Evolutionary conservation across 2,329 filamentous ascomycete genomes (phyloP), one percentile per base, ranked within the genome.

Genomic region (Exophiala lecanii-corni): DNA sequence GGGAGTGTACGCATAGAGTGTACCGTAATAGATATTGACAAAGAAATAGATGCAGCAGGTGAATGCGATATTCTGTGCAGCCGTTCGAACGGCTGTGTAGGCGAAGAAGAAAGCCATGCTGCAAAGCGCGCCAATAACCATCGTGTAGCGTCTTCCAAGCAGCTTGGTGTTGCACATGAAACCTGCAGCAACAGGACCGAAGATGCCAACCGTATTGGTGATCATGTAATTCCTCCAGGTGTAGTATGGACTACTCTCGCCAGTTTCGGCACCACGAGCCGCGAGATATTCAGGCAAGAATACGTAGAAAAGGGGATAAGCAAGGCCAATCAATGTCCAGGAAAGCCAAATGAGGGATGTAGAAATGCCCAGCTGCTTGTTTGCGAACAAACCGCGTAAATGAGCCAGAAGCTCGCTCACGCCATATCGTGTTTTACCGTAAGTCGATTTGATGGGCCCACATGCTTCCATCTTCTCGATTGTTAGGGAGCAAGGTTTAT

Each of bases 141-240:
- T 69, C 0, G 86, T 82, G 10, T 86, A 85, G 59, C 84, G 87
- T 17, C 86, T 75, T 2, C 86, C 86, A 10, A 91, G 62, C 0
- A 65, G 62, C 0, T 79, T 84, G 13, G 83, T 58, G 58, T 91
- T 84, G 18, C 91, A 83, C 0, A 89, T 69, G 2, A 73, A 59
- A 0, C 82, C 85, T 7, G 85, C 86, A 2, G 87, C 54, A 0
- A 91, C 62, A 1, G 83, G 84, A 0, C 86, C 86, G 0, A 86
- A 86, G 0, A 92, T 70, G 0, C 82, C 84, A 44, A 88, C 73
- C 0, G 76, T 73, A 4, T 84, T 81, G 43, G 88, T 84, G 57
- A 91, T 86, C n/a, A 88, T 71, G 7, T 81, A 83, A 67, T 91
- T 89, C 12, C 86, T 78, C 63, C 89, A 91, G 0, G 82, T 87